phyloP scores from a whole-genome alignment of 805 yeast genomes.

The Metschnikowia vanudenii region DNA sequence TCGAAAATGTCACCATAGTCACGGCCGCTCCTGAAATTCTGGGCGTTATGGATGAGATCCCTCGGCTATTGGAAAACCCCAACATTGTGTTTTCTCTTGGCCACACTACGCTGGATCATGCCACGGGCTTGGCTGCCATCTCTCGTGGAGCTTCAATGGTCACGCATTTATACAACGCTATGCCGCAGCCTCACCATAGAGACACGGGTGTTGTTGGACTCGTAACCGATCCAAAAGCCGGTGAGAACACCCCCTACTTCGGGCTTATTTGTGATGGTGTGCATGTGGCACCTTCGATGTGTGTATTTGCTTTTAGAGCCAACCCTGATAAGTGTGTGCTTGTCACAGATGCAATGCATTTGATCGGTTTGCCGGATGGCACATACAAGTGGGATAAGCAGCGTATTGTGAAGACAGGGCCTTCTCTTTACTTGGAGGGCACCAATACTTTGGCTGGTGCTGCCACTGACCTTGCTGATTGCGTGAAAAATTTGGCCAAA shows the following conservation, averaged over 20 bases:
- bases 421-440: slow-evolving; percentile 46
- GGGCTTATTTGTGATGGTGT: slow-evolving; percentile 60
- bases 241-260: slow-evolving; percentile 41
- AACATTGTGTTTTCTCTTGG: slow-evolving; percentile 46
- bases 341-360: slow-evolving; percentile 59
- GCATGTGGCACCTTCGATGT: slow-evolving; percentile 57
- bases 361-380: slow-evolving; percentile 59
- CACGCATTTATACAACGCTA: slow-evolving; percentile 61
- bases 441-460: slow-evolving; percentile 62
- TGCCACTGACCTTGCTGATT: slow-evolving; percentile 53
- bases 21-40: slow-evolving; percentile 55
- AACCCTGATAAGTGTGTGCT: slow-evolving; percentile 53
- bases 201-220: slow-evolving; percentile 57
- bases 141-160: slow-evolving; percentile 56
- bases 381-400: slow-evolving; percentile 51
- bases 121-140: slow-evolving; percentile 43
- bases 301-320: slow-evolving; percentile 48
- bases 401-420: slow-evolving; percentile 48
- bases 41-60: slow-evolving; percentile 45
- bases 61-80: slow-evolving; percentile 27
- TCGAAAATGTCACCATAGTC: slow-evolving; percentile 39
- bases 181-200: slow-evolving; percentile 61
- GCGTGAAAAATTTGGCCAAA: slow-evolving; percentile 47
- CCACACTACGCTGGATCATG: slow-evolving; percentile 44
- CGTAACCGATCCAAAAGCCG: slow-evolving; percentile 28